Conservation (phyloP, 2,329 filamentous ascomycete species). For the Claviceps pusilla region DNA sequence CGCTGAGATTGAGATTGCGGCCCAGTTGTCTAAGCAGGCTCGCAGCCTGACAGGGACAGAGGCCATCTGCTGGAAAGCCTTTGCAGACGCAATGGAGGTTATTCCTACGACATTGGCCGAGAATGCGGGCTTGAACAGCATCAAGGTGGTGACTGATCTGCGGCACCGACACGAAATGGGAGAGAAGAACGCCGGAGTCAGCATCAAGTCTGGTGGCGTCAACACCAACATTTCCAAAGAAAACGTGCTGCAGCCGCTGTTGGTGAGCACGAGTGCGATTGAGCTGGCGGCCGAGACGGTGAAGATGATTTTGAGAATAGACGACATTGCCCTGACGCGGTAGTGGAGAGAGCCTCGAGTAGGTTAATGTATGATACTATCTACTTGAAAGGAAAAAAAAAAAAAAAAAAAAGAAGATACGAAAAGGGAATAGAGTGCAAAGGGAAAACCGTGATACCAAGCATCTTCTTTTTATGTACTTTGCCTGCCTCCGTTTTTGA, state of each 20-base stretch:
- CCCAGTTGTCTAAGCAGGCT: slow-evolving; percentile 67
- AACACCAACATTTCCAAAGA: slow-evolving; percentile 94
- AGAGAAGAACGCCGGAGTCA: slow-evolving; percentile 90
- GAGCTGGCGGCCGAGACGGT: slow-evolving; percentile 96
- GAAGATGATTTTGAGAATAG: slow-evolving; percentile 71
- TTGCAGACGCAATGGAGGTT: slow-evolving; percentile 93
- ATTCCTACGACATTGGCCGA: slow-evolving; percentile 93
- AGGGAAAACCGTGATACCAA: slow-evolving; percentile 5
- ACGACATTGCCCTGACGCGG: slow-evolving; percentile 50
- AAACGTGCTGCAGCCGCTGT: slow-evolving; percentile 86
- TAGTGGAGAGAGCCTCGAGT: slow-evolving; percentile 17
- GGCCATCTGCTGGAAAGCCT: slow-evolving; percentile 97
- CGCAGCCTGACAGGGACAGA: slow-evolving; percentile 80
- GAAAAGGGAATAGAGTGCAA: slow-evolving; percentile 7
- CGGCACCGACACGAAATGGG: slow-evolving; percentile 88
- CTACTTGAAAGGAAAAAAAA: slow-evolving; percentile 1
- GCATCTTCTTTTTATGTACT: not conserved
- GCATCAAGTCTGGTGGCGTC: slow-evolving; percentile 93
- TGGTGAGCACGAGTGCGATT: slow-evolving; percentile 94
- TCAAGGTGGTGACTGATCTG: slow-evolving; percentile 95
- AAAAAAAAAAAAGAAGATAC: no score
- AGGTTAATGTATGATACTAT: slow-evolving; percentile 24
- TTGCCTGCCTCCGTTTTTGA: not conserved
- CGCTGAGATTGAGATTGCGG: slow-evolving; percentile 90
- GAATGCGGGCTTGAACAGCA: slow-evolving; percentile 93